phyloP scores from a whole-genome alignment of 768 basidiomycete genomes.

The Boletus rex-veris region DNA sequence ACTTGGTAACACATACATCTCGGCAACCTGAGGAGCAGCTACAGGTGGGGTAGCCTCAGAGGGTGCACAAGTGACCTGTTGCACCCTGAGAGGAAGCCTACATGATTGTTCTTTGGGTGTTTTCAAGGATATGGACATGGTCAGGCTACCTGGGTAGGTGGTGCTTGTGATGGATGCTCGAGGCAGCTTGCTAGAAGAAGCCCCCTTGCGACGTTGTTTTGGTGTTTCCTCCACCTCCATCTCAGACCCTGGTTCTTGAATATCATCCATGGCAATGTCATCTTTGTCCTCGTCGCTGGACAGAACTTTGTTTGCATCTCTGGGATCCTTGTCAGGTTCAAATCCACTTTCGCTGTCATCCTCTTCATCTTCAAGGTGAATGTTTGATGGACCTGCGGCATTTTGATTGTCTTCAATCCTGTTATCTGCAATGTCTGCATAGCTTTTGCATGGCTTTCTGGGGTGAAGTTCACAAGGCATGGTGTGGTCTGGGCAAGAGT shows the following conservation, averaged over 20 bases:
- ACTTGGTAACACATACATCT: constrained; percentile 57
- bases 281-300: constrained; percentile 33
- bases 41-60: constrained; percentile 5
- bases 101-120: constrained; percentile 13
- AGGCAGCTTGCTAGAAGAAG: constrained; percentile 3
- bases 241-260: constrained; percentile 5
- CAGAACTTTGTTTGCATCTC: constrained; percentile 29
- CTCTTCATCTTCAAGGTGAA: constrained; percentile 15
- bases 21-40: constrained; percentile 16
- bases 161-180: neutral
- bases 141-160: neutral
- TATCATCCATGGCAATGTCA: constrained; percentile 19
- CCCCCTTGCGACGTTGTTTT: constrained; percentile 10
- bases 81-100: constrained; percentile 19
- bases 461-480: constrained; percentile 60
- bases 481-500: neutral
- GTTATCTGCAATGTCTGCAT: constrained; percentile 38
- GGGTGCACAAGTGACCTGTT: constrained; percentile 1
- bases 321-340: constrained; percentile 37
- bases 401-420: constrained; percentile 30
- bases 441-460: constrained; percentile 50
- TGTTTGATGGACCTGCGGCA: constrained; percentile 42
- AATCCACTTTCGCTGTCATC: constrained; percentile 55
- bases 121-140: constrained; percentile 5
- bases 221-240: constrained; percentile 13